Evolutionary conservation across 2,329 filamentous ascomycete species (phyloP).

Genomic region (Trichoderma aggressivum): DNA sequence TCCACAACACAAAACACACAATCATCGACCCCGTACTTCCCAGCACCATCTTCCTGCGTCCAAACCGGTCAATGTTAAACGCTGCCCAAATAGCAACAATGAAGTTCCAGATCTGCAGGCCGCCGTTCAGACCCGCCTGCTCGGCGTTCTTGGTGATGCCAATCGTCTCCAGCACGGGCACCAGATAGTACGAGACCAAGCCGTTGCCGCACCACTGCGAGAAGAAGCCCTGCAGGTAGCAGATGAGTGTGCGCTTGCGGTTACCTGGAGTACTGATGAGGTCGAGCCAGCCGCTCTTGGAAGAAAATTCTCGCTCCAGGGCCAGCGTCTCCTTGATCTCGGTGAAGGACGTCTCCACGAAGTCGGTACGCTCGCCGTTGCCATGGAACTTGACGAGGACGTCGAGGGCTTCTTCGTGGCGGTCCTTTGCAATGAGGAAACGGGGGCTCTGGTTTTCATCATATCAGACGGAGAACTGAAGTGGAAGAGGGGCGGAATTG

Average conservation of each 20-base stretch:
- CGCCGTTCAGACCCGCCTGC: slow-evolving; percentile 9
- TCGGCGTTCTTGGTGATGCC: slow-evolving; percentile 12
- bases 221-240: slow-evolving; percentile 15
- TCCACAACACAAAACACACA: slow-evolving; percentile 7
- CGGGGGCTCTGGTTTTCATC: slow-evolving; percentile 22
- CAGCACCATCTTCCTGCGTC: slow-evolving; percentile 5
- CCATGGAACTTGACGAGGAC: slow-evolving; percentile 39
- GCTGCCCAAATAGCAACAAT: slow-evolving; percentile 9
- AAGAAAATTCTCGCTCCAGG: neutral
- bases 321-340: slow-evolving; percentile 14
- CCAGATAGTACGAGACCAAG: slow-evolving; percentile 11
- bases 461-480: neutral
- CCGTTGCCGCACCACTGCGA: slow-evolving; percentile 15
- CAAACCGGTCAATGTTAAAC: slow-evolving; percentile 7
- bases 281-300: slow-evolving; percentile 8
- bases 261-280: slow-evolving; percentile 9
- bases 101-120: slow-evolving; percentile 13
- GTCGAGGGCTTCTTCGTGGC: slow-evolving; percentile 33
- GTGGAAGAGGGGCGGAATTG: neutral
- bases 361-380: slow-evolving; percentile 10
- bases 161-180: slow-evolving; percentile 14
- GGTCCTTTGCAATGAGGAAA: slow-evolving; percentile 32
- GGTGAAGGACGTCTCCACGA: slow-evolving; percentile 3
- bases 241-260: slow-evolving; percentile 14
- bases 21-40: slow-evolving; percentile 13